These are phyloP conservation scores for Monosiga brevicollis DNA, from an alignment of 78 protist genomes.

Conservation along the genomic window DNA sequence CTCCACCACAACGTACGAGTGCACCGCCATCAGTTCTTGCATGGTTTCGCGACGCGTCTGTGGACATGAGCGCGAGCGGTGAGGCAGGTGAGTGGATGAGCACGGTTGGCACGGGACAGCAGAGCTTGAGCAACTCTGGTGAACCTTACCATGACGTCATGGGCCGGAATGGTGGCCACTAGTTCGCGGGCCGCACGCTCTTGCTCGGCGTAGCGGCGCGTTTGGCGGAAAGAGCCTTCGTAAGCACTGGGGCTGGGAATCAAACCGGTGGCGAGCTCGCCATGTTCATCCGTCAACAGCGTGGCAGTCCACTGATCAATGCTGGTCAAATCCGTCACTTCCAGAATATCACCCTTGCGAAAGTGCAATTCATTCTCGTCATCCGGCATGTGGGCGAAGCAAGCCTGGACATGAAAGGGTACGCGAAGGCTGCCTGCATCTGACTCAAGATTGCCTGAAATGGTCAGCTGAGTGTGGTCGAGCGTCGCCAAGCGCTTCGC, in stretches of 20 bases:
- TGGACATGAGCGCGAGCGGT: background rate
- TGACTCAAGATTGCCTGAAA: too few species aligned
- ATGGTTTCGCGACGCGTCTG: background rate
- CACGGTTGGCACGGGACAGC: too few species aligned
- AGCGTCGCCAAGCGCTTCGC: background rate
- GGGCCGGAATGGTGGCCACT: too few species aligned
- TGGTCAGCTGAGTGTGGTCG: background rate
- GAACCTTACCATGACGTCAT: too few species aligned
- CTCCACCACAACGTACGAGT: background rate
- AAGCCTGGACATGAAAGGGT: background rate
- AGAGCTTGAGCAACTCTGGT: too few species aligned
- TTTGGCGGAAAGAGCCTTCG: too few species aligned
- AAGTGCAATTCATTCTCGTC: background rate
- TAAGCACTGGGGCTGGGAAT: background rate
- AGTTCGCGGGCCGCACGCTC: too few species aligned
- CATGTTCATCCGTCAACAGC: too few species aligned
- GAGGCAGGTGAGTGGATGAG: too few species aligned
- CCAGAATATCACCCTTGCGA: background rate
- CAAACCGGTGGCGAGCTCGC: background rate
- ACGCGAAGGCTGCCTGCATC: too few species aligned
- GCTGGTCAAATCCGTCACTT: background rate
- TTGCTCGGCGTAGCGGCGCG: too few species aligned
- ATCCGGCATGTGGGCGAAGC: background rate
- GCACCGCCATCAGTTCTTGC: background rate
- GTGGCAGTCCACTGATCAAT: background rate